Evolutionary conservation across 306 rosid species (phyloP), one percentile per base, ranked within the genome.

Genomic region (Quercus variabilis): DNA sequence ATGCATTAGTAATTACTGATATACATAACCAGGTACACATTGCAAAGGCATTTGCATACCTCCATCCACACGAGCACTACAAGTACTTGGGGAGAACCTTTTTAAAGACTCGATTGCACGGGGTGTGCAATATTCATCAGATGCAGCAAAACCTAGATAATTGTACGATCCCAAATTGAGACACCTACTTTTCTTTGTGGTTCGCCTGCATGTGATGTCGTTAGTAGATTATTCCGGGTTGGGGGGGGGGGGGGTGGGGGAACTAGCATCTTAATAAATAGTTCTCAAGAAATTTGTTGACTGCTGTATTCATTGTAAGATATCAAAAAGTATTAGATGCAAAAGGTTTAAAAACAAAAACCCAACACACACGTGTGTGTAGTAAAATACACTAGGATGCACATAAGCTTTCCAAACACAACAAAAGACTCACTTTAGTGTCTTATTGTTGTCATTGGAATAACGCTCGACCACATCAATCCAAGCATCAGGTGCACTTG

Each of bases 401-500:
- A 60, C 26, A 12, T 60, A 25, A 85, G 49, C 69, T 18, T 18
- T 67, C 23, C 69, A 55, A 52, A 23, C 15, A 46, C 18, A 73
- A 28, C 19, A 20, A 60, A 15, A 49, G 62, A 71, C 75, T 71
- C 74, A 87, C 99, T 88, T 91, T 17, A 95, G 85, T 12, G 98
- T 95, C 91, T 92, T 92, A 87, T 95, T 95, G 81, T 78, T 86
- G 84, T 95, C 99, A 78, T 92, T 90, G 23, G 99, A 95, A 89
- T 65, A 78, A 79, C 99, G 99, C 72, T 95, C 99, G 0, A 95
- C 98, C 68, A 95, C 97, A 85, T 95, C 98, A 86, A 95, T 86
- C 99, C 99, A 95, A 73, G 99, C 90, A 80, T 95, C 97, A 35
- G 97, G 99, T 80, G 97, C 97, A 82, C 97, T 95, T 20, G 97